These are phyloP conservation scores for Geotrichum citri-aurantii DNA, from an alignment of 1,139 yeast species.

Conservation along the genomic window DNA sequence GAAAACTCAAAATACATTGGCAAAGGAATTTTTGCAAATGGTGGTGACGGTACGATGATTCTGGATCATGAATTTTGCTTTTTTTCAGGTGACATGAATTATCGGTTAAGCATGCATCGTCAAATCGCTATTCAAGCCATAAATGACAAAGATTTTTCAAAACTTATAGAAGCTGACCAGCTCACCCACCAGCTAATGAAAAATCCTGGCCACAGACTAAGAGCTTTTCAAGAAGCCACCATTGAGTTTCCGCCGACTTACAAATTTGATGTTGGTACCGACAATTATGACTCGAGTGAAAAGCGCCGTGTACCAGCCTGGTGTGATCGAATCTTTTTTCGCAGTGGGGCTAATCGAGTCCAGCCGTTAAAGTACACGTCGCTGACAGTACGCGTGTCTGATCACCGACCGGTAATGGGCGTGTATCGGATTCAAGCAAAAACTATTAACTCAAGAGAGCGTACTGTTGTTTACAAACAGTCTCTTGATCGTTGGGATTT, in stretches of 20 bases:
- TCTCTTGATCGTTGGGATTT: slow-evolving; percentile 27
- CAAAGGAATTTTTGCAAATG: slow-evolving; percentile 42
- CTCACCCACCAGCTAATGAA: slow-evolving; percentile 62
- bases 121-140: slow-evolving; percentile 60
- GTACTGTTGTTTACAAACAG: slow-evolving; percentile 45
- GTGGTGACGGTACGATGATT: slow-evolving; percentile 46
- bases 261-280: slow-evolving; percentile 81
- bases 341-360: slow-evolving; percentile 40
- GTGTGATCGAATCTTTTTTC: slow-evolving; percentile 83
- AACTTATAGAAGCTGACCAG: slow-evolving; percentile 70
- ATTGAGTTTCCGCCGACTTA: slow-evolving; percentile 83
- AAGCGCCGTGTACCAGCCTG: slow-evolving; percentile 94
- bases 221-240: slow-evolving; percentile 70
- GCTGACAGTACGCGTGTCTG: slow-evolving; percentile 55
- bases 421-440: slow-evolving; percentile 60
- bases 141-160: slow-evolving; percentile 45
- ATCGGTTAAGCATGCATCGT: slow-evolving; percentile 64
- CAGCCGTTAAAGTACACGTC: slow-evolving; percentile 27
- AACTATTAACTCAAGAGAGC: slow-evolving; percentile 54
- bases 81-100: slow-evolving; percentile 92
- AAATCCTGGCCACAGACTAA: slow-evolving; percentile 57
- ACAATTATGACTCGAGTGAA: slow-evolving; percentile 75
- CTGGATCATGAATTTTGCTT: slow-evolving; percentile 79
- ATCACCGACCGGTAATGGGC: slow-evolving; percentile 88
- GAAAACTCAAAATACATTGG: slow-evolving; percentile 37